Base-by-base conservation (phyloP, 352 stramenopile genomes). In the Discostella stelligera region DNA sequence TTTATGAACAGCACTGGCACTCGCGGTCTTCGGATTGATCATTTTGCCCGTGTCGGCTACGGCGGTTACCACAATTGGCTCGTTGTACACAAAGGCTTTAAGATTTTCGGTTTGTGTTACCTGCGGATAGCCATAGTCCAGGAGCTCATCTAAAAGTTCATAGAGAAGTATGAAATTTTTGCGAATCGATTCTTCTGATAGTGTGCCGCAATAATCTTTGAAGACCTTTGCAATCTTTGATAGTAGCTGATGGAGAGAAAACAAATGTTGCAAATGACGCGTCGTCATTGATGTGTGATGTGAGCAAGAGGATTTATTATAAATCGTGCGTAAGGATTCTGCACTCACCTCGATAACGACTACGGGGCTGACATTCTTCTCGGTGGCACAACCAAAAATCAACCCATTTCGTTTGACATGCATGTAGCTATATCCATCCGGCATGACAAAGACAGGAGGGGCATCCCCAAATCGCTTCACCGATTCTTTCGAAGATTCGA, bases 151-250 rank as follows among this genome's bases (percentile, higher is more conserved):
- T 49, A 99, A 89, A 50, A 99, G 89, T 87, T 99, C 97, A 83
- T 99, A 99, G 72, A 98, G 95, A 48, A 99, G 82, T 73, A 98
- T 98, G 76, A 99, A 99, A 86, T 99, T 99, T 92, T 99, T 99
- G 48, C 97, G 93, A 77, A 99, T 96, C n/a, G 96, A 96, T 85
- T 99, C 96, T 86, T 96, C 97, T 30, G 94, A 98, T 20, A 99
- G 87, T 37, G 98, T 96, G 25, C 97, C 97, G 84, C 97, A 99
- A 84, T 99, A 99, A 90, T 99, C 97, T 89, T 99, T 99, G 83
- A 99, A 99, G 44, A 99, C 95, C 80, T 97, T 97, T 54, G 88
- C 88, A 83, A 93, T 91, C 20, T 87, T 92, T 32, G 85, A 88
- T 2, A 93, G 72, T 7, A 93, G 78, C 81, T 72, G 32, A 49